Conservation (phyloP, 2,329 filamentous ascomycete species). For the Zarea fungicola region DNA sequence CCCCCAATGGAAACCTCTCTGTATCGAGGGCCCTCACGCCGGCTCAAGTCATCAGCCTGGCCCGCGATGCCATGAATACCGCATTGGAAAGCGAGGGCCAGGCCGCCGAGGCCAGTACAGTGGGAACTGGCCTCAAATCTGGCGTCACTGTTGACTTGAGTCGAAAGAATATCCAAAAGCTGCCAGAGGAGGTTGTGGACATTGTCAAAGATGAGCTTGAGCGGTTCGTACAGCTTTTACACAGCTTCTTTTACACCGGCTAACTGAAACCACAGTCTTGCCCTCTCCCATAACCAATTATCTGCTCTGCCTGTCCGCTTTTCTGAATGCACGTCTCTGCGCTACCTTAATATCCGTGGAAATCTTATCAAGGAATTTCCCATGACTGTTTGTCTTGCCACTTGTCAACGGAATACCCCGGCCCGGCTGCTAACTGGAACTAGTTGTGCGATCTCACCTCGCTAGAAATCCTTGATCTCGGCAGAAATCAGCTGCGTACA, state of each 20-base stretch:
- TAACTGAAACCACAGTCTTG: constrained; percentile 49
- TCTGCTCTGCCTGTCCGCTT: constrained; percentile 65
- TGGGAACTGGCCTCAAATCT: constrained; percentile 55
- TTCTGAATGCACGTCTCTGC: constrained; percentile 68
- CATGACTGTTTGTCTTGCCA: constrained; percentile 40
- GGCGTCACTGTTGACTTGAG: constrained; percentile 76
- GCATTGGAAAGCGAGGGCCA: constrained; percentile 63
- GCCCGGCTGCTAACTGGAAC: constrained; percentile 16
- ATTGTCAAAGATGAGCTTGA: constrained; percentile 70
- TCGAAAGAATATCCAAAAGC: constrained; percentile 64
- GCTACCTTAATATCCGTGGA: constrained; percentile 75
- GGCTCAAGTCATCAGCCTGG: constrained; percentile 59
- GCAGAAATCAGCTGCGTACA: constrained; percentile 74
- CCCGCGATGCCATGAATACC: constrained; percentile 61
- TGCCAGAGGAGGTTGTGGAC: constrained; percentile 70
- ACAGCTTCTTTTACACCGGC: neutral
- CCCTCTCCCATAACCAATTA: constrained; percentile 75
- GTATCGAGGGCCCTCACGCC: constrained; percentile 50
- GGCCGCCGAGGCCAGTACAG: constrained; percentile 53
- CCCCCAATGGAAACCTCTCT: constrained; percentile 43
- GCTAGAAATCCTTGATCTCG: constrained; percentile 88
- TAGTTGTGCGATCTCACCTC: constrained; percentile 82
- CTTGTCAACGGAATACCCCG: constrained; percentile 16
- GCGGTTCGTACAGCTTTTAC: constrained; percentile 44
- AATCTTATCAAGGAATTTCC: constrained; percentile 65